These are phyloP conservation scores for Zygoascus ofunaensis DNA, from an alignment of 805 yeast genomes.

Conservation along the genomic window DNA sequence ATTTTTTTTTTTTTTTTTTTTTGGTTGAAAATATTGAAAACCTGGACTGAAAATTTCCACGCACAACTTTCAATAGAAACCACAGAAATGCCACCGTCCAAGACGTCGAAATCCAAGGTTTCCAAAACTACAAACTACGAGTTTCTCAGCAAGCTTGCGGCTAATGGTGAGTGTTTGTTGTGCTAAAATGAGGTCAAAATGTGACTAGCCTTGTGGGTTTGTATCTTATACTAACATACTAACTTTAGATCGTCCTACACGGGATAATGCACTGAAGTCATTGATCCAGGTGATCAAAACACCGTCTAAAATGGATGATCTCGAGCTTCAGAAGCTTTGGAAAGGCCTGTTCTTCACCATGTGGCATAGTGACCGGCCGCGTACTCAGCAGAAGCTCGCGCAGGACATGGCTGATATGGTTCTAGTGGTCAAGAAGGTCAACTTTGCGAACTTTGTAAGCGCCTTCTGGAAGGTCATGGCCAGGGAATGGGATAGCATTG, in stretches of 20 bases:
- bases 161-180: conserved; percentile 36
- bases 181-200: neutral
- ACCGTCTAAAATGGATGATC: conserved; percentile 31
- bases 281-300: conserved; percentile 49
- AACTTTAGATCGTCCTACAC: conserved; percentile 47
- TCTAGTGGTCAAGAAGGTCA: conserved; percentile 28
- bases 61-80: too few relatives aligned
- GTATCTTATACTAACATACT: neutral
- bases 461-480: conserved; percentile 77
- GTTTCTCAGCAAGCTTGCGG: conserved; percentile 74
- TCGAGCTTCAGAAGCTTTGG: conserved; percentile 81
- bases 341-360: conserved; percentile 89
- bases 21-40: neutral
- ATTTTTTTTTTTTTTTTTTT: too few relatives aligned
- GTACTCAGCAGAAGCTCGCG: conserved; percentile 83
- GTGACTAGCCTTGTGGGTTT: neutral
- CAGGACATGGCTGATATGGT: conserved; percentile 51
- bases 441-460: conserved; percentile 45
- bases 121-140: conserved; percentile 22
- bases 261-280: conserved; percentile 65
- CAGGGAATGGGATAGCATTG: conserved; percentile 77
- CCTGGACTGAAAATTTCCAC: neutral
- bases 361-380: conserved; percentile 95
- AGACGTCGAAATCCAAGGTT: conserved; percentile 6
- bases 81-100: too few relatives aligned